Evolutionary conservation across 805 yeast species (phyloP).

Genomic region (Starmerella riodocensis): DNA sequence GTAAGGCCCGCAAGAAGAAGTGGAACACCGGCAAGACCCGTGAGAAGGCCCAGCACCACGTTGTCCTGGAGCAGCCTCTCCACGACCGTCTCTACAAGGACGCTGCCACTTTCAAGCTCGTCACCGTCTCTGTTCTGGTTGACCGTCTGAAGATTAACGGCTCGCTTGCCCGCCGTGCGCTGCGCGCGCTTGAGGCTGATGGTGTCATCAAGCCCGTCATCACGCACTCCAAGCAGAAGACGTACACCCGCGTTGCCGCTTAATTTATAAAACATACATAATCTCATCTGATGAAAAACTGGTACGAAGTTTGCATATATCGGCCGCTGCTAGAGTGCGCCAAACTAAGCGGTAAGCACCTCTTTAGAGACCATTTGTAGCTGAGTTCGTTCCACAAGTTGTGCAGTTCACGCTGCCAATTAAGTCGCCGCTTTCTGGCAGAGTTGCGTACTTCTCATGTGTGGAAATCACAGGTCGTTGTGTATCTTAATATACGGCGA

Average conservation of each 20-base stretch:
- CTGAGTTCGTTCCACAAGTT: too few relatives aligned
- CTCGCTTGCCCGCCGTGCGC: slow-evolving; percentile 96
- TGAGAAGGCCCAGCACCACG: slow-evolving; percentile 99
- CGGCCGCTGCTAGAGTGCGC: too few relatives aligned
- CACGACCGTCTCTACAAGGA: slow-evolving; percentile 99
- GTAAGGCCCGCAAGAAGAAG: slow-evolving; percentile 99
- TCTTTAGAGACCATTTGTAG: too few relatives aligned
- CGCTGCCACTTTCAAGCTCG: slow-evolving; percentile 97
- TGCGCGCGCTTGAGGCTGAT: slow-evolving; percentile 84
- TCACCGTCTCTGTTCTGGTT: slow-evolving; percentile 94
- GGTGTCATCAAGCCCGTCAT: slow-evolving; percentile 91
- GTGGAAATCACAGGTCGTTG: too few relatives aligned
- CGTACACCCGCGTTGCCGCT: slow-evolving; percentile 46
- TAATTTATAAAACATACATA: slow-evolving; percentile 17
- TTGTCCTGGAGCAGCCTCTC: slow-evolving; percentile 93
- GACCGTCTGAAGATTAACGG: slow-evolving; percentile 99
- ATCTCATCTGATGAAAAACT: too few relatives aligned
- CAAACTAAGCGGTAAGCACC: too few relatives aligned
- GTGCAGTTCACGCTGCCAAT: too few relatives aligned
- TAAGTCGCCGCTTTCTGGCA: too few relatives aligned
- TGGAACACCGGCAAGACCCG: slow-evolving; percentile 99
- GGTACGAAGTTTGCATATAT: too few relatives aligned
- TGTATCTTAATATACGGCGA: too few relatives aligned
- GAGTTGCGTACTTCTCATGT: too few relatives aligned
- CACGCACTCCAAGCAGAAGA: slow-evolving; percentile 90